Percentiles rank a stretch among this genome's conserved stretches.
Conservation (phyloP, 208 protist species). For the Herpetomonas tarakana region DNA sequence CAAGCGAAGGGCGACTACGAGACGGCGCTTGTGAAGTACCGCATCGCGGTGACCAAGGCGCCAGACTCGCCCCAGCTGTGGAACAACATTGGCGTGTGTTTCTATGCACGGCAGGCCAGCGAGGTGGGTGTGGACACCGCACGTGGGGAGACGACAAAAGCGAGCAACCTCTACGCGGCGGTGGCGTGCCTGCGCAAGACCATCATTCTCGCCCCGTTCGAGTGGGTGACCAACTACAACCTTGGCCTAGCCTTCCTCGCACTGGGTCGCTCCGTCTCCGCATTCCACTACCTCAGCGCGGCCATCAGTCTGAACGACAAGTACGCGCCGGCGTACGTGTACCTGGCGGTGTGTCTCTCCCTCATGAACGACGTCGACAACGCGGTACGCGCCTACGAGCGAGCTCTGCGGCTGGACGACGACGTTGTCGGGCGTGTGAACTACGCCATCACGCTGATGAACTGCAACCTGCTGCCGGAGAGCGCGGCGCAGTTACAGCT, state of each 20-base stretch:
- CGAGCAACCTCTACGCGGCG: conserved; percentile 83
- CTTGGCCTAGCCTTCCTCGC: conserved; percentile 92
- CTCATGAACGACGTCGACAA: conserved; percentile 95
- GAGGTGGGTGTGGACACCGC: background rate
- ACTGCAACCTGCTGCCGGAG: conserved; percentile 40
- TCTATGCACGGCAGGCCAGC: conserved; percentile 86
- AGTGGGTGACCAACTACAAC: conserved; percentile 97
- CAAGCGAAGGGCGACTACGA: conserved; percentile 95
- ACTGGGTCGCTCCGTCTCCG: conserved; percentile 91
- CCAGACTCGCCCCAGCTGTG: conserved; percentile 94
- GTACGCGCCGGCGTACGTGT: conserved; percentile 89
- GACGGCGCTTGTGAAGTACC: conserved; percentile 95
- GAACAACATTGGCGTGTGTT: conserved; percentile 98
- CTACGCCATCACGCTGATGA: conserved; percentile 88
- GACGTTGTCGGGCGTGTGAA: conserved; percentile 90
- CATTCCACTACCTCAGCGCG: conserved; percentile 94
- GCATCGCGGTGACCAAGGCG: conserved; percentile 80
- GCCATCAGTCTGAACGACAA: conserved; percentile 87
- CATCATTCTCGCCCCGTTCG: conserved; percentile 91
- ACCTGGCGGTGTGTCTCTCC: conserved; percentile 91
- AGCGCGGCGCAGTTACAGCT: conserved; percentile 41
- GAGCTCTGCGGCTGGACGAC: conserved; percentile 81
- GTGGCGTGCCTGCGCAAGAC: conserved; percentile 95
- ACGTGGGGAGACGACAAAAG: background rate
- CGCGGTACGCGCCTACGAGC: conserved; percentile 89